Base-by-base conservation (phyloP, 176 grass and related monocot genomes). In the Tuctoria greenei region DNA sequence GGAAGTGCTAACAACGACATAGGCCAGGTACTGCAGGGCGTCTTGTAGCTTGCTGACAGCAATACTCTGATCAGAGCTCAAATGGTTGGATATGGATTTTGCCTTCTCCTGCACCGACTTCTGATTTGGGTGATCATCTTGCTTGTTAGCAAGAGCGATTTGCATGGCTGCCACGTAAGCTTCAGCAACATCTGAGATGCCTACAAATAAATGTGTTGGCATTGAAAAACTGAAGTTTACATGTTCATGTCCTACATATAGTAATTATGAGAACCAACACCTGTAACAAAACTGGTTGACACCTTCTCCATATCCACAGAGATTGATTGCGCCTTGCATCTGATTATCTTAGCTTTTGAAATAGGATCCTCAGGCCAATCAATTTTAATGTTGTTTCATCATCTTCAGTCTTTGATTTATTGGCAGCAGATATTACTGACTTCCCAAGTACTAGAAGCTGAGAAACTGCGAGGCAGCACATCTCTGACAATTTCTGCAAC, bases 401-500 rank as follows among this genome's bases (percentile, higher is more conserved):
- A 79, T 91, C 91, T 79, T 89, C 95, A 52, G 39, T 75, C 24
- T 84, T 95, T 46, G 65, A 63, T 92, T 88, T 90, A 73, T 86
- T 90, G 66, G 88, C 61, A 51, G 69, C 39, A 77, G 87, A 92
- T 59, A 99, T 92, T 61, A 90, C 82, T 3, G 91, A 99, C 64
- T 95, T 99, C 20, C 95, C 95, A 64, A 99, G 82, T 25, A 88
- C 60, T 70, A 99, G 79, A 61, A 99, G 79, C 83, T 92, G 92
- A 84, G 95, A 92, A 65, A 95, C 89, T 77, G 95, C 89, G 65
- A 92, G 91, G 65, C 95, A 99, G 39, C 95, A 95, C 64, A 99
- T 75, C 72, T 95, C 95, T 74, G 95, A 95, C 41, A 99, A 42
- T 86, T 71, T 91, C 93, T 97, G 93, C 85, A 91, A 61, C 58